Percentiles rank a stretch among this genome's conserved stretches.
phyloP scores from a whole-genome alignment of 2,329 filamentous ascomycete genomes.

The Sporothrix humicola region DNA sequence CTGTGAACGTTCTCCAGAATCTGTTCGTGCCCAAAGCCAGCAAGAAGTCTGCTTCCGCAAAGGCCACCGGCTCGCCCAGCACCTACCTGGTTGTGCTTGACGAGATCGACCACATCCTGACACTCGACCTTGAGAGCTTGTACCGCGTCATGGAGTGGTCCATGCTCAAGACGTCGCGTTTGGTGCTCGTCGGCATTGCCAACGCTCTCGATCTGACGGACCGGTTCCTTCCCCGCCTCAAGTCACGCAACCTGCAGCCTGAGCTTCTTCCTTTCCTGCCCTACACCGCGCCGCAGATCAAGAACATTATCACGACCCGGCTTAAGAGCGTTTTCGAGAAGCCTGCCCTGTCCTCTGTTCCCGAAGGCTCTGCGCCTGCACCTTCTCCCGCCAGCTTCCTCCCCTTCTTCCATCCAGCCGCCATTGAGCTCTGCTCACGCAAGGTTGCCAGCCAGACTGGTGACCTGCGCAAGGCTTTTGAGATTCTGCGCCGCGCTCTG shows the following conservation, averaged over 20 bases:
- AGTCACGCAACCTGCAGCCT: slow-evolving; percentile 89
- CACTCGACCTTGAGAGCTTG: slow-evolving; percentile 83
- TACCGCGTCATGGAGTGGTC: slow-evolving; percentile 99
- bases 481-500: slow-evolving; percentile 87
- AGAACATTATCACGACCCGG: slow-evolving; percentile 81
- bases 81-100: slow-evolving; percentile 88
- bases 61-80: slow-evolving; percentile 45
- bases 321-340: slow-evolving; percentile 66
- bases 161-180: slow-evolving; percentile 75
- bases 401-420: slow-evolving; percentile 91
- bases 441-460: slow-evolving; percentile 95
- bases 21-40: slow-evolving; percentile 67
- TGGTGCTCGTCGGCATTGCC: slow-evolving; percentile 89
- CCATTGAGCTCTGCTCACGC: slow-evolving; percentile 90
- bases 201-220: slow-evolving; percentile 96
- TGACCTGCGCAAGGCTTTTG: slow-evolving; percentile 92
- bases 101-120: slow-evolving; percentile 93
- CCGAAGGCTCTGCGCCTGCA: not conserved
- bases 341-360: not conserved
- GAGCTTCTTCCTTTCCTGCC: slow-evolving; percentile 89
- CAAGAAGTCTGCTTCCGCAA: slow-evolving; percentile 26
- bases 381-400: slow-evolving; percentile 54
- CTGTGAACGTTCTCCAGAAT: slow-evolving; percentile 69
- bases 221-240: slow-evolving; percentile 89
- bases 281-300: slow-evolving; percentile 87